These are phyloP conservation scores for Firmiana major DNA, from an alignment of 345 rosid species.

Conservation along the genomic window DNA sequence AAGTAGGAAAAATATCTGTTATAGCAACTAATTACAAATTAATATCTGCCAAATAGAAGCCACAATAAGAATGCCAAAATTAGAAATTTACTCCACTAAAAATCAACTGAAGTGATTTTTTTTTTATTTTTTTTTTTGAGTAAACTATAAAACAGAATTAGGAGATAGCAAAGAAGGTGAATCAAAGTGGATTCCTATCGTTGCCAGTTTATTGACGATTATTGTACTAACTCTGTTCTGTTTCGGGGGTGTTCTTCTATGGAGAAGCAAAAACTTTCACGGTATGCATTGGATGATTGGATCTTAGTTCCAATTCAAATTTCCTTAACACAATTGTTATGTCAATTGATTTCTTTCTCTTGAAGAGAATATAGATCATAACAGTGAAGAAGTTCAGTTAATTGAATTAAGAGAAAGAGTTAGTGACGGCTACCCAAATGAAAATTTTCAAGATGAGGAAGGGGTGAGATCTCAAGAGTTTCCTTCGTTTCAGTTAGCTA, in stretches of 20 bases:
- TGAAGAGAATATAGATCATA: slow-evolving; percentile 2
- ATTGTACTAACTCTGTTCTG: background rate
- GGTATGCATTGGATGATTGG: background rate
- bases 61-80: background rate
- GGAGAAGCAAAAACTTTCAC: background rate
- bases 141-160: background rate
- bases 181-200: slow-evolving; percentile 2
- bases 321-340: background rate
- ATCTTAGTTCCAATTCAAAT: background rate
- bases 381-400: slow-evolving; percentile 21
- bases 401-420: background rate
- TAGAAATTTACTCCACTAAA: background rate
- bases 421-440: background rate
- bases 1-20: background rate
- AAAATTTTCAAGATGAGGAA: background rate
- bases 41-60: too few species aligned
- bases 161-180: background rate
- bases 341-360: background rate
- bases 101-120: background rate
- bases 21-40: background rate
- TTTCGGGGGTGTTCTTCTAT: background rate
- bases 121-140: background rate
- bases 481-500: background rate
- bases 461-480: background rate
- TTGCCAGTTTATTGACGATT: background rate